These are phyloP conservation scores for Sphenostylis stenocarpa DNA, from an alignment of 306 rosid genomes.

Conservation along the genomic window DNA sequence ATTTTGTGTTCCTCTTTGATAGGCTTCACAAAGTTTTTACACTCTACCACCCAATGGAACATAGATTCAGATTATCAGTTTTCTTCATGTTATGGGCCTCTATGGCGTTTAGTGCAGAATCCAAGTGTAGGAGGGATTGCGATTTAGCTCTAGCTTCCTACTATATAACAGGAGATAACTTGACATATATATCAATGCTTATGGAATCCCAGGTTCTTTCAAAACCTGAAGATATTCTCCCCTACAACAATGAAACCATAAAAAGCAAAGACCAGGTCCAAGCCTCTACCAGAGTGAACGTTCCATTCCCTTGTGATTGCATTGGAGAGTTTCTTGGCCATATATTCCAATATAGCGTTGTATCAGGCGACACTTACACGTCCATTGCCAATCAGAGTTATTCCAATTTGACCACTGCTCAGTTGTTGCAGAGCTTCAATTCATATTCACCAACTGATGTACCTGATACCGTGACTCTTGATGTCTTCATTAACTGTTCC, in stretches of 20 bases:
- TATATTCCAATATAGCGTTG: slow-evolving; percentile 40
- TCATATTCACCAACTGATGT: slow-evolving; percentile 21
- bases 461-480: slow-evolving; percentile 32
- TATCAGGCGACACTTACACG: slow-evolving; percentile 27
- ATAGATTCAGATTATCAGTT: slow-evolving; percentile 2
- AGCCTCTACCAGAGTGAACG: slow-evolving; percentile 38
- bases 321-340: slow-evolving; percentile 55
- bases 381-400: slow-evolving; percentile 33
- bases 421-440: slow-evolving; percentile 46
- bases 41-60: slow-evolving; percentile 17
- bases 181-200: slow-evolving; percentile 25
- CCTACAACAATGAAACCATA: slow-evolving; percentile 40
- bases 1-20: neutral
- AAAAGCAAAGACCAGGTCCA: slow-evolving; percentile 11
- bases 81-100: slow-evolving; percentile 14
- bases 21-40: neutral
- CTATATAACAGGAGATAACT: slow-evolving; percentile 17
- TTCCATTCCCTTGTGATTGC: slow-evolving; percentile 67
- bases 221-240: slow-evolving; percentile 23
- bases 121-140: slow-evolving; percentile 52
- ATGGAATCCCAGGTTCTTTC: slow-evolving; percentile 36
- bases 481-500: slow-evolving; percentile 64
- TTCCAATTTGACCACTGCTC: slow-evolving; percentile 53
- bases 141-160: slow-evolving; percentile 66
- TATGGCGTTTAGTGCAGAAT: slow-evolving; percentile 34